phyloP scores from a whole-genome alignment of 2,329 filamentous ascomycete genomes.

The Exophiala calicioides region DNA sequence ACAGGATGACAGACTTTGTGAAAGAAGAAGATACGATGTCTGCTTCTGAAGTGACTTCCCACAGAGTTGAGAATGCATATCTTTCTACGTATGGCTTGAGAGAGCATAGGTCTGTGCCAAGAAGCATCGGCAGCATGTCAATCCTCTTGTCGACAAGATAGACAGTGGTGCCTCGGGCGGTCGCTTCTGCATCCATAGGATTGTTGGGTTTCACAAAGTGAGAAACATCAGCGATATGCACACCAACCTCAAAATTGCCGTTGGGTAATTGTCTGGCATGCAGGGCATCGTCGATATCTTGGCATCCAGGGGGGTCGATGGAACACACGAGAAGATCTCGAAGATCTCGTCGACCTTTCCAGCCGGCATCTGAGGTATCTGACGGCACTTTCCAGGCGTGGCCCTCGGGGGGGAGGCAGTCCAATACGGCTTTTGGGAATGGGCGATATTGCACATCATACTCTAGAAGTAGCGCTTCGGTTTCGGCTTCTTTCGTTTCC shows the following conservation, averaged over 20 bases:
- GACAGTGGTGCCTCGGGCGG: constrained; percentile 90
- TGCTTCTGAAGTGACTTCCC: constrained; percentile 84
- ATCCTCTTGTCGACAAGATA: constrained; percentile 99
- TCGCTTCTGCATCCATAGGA: constrained; percentile 94
- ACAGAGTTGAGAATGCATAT: constrained; percentile 79
- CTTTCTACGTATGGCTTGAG: constrained; percentile 97
- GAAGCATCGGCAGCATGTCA: constrained; percentile 96
- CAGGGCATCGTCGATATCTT: constrained; percentile 96
- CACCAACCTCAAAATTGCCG: constrained; percentile 92
- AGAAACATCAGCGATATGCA: constrained; percentile 99
- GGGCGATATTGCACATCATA: constrained; percentile 98
- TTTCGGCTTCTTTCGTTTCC: constrained; percentile 96
- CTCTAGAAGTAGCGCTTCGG: constrained; percentile 88
- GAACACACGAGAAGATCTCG: constrained; percentile 88
- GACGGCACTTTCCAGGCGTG: constrained; percentile 90
- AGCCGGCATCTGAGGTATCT: constrained; percentile 78
- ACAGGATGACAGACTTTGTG: constrained; percentile 97
- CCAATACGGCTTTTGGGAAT: constrained; percentile 91
- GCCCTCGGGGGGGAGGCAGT: constrained; percentile 87
- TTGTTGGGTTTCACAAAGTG: constrained; percentile 97
- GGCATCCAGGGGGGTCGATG: constrained; percentile 93
- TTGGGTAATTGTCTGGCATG: constrained; percentile 84
- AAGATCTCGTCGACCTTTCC: constrained; percentile 81
- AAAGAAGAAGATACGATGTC: constrained; percentile 84
- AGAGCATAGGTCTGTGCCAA: constrained; percentile 94